phyloP scores from a whole-genome alignment of 2,329 filamentous ascomycete genomes.

The Orbilia brochopaga region DNA sequence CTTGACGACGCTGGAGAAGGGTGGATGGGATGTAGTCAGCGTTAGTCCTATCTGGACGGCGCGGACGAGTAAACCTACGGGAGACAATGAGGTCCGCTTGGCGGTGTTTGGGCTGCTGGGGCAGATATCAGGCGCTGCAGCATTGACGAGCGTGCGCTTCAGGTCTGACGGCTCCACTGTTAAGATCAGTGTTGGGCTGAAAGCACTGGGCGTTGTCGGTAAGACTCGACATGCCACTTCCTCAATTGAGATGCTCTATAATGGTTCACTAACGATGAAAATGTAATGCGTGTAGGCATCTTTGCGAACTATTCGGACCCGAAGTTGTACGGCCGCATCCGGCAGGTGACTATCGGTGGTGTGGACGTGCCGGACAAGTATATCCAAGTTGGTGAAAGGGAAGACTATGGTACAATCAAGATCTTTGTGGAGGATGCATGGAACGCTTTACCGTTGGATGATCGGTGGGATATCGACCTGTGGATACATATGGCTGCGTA shows the following conservation, averaged over 20 bases:
- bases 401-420: slow-evolving; percentile 18
- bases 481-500: slow-evolving; percentile 44
- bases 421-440: slow-evolving; percentile 32
- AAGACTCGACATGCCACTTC: slow-evolving; percentile 2
- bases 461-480: slow-evolving; percentile 31
- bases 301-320: slow-evolving; percentile 28
- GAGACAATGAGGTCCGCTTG: slow-evolving; percentile 11
- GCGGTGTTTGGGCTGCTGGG: slow-evolving; percentile 39
- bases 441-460: slow-evolving; percentile 33
- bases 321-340: slow-evolving; percentile 31
- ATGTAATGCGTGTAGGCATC: slow-evolving; percentile 13
- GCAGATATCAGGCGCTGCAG: slow-evolving; percentile 43
- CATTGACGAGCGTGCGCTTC: slow-evolving; percentile 25
- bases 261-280: not conserved
- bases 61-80: slow-evolving; percentile 11
- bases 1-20: slow-evolving; percentile 26
- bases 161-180: slow-evolving; percentile 21
- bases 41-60: slow-evolving; percentile 32
- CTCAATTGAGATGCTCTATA: not conserved
- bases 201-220: slow-evolving; percentile 44
- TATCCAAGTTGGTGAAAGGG: slow-evolving; percentile 21
- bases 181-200: slow-evolving; percentile 43
- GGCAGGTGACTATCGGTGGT: slow-evolving; percentile 42
- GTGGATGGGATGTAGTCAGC: slow-evolving; percentile 27
- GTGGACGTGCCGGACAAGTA: slow-evolving; percentile 45